Evolutionary conservation across 2,329 filamentous ascomycete genomes (phyloP), one percentile per base, ranked within the genome.

Genomic region (Aureobasidium pullulans): DNA sequence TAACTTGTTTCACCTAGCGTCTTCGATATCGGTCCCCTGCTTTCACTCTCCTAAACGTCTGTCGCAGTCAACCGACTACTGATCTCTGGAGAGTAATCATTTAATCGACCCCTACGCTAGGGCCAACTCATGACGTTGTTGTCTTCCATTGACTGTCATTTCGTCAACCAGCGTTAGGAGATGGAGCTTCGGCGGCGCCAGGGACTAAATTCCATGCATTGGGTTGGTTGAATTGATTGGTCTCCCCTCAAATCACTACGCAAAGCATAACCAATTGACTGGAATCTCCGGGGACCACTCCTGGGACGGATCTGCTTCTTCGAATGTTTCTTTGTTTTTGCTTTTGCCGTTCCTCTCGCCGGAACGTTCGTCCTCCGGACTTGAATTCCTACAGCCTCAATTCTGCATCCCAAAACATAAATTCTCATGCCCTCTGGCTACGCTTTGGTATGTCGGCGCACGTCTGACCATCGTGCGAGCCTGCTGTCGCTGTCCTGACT

Each of bases 51-150:
- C 7, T 11, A 40, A n/a, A 42, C 37, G n/a, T 32, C 11, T 54
- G 50, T 43, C 50, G 50, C 50, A 54, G 50, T 28, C 50, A 32
- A n/a, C 48, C 36, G 48, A 52, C 36, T 40, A 52, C 23, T 37
- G 47, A 49, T 40, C 23, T 42, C 13, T 40, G 36, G 23, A 53
- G 10, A 53, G 49, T 40, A 32, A 53, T 42, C 36, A 53, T 7
- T 31, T 31, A 53, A 29, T 40, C 19, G 40, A 2, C 29, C 11
- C 29, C 13, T 10, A 23, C 42, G 50, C 50, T 54, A 54, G 15
- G 37, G 11, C 50, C 50, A 54, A 4, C n/a, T 32, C n/a, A 23
- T 43, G 50, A 54, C 50, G 50, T 43, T 29, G 28, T 15, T 42
- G 39, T 42, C 39, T 42, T 28, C 13, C 36, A n/a, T 13, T 7